Percentiles rank a stretch among this genome's conserved stretches.
Conservation (phyloP, 768 basidiomycete genomes). For the Pleurotus ostreatus region DNA sequence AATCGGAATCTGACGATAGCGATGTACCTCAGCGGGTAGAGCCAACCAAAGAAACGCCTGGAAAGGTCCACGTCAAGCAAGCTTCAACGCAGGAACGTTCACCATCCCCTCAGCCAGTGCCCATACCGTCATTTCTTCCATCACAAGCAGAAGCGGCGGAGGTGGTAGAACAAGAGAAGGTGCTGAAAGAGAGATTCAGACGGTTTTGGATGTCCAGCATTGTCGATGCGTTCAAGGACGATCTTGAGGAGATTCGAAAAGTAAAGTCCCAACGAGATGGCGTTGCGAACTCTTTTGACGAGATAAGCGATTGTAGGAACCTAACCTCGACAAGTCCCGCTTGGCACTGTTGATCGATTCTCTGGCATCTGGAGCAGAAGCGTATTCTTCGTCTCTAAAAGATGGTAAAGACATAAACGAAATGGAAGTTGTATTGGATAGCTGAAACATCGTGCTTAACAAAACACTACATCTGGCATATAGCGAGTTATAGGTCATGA, state of each 20-base stretch:
- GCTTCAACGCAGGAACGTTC: constrained; percentile 28
- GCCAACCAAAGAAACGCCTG: constrained; percentile 14
- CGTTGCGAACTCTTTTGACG: not conserved
- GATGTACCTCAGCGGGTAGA: constrained; percentile 5
- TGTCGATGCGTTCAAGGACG: constrained; percentile 78
- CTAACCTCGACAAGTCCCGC: constrained; percentile 62
- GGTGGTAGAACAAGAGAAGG: constrained; percentile 40
- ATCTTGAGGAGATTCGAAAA: constrained; percentile 81
- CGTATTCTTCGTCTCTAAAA: constrained; percentile 42
- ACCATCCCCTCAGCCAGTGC: constrained; percentile 39
- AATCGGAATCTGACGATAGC: constrained; percentile 19
- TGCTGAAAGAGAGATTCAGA: constrained; percentile 63
- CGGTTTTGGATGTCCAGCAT: constrained; percentile 87
- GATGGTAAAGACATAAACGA: constrained; percentile 44
- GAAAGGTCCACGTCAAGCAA: constrained; percentile 10
- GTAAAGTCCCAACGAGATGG: constrained; percentile 31
- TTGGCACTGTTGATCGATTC: constrained; percentile 79
- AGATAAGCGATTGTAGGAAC: constrained; percentile 34
- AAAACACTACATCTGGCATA: not conserved
- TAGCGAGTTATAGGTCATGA: not conserved
- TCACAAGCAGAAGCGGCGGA: constrained; percentile 21
- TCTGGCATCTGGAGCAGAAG: constrained; percentile 72
- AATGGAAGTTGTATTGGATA: constrained; percentile 68
- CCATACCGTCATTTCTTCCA: constrained; percentile 59
- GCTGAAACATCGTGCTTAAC: not conserved